A percentile compares a stretch with the other conserved stretches of the same genome.
Conservation (phyloP, 129 eudicot genomes). For the Rutidosis leptorrhynchoides region DNA sequence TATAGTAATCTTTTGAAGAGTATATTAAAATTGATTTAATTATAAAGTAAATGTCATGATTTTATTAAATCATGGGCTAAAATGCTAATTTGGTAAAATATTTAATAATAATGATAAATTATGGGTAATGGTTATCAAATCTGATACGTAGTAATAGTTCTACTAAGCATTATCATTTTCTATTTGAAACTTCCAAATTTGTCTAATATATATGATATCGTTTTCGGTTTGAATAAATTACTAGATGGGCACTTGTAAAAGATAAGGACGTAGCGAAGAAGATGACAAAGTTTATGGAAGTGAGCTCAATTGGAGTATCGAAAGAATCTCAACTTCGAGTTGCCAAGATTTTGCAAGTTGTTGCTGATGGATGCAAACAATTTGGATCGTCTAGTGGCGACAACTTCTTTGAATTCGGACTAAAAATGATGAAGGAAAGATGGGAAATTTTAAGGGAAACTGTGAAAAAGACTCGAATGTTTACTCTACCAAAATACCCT, state of each 20-base stretch:
- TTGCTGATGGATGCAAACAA: conserved; percentile 55
- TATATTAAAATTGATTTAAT: neutral
- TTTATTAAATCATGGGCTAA: neutral
- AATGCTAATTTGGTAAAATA: no score
- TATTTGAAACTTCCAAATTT: neutral
- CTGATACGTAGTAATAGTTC: neutral
- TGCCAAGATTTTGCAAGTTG: conserved; percentile 57
- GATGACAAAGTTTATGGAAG: conserved; percentile 57
- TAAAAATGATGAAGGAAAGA: conserved; percentile 48
- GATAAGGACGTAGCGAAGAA: conserved; percentile 66
- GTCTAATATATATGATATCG: neutral
- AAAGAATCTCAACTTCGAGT: conserved; percentile 79
- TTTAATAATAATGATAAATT: no score
- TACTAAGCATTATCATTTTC: neutral
- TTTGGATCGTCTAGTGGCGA: conserved; percentile 21
- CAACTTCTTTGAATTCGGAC: conserved; percentile 50
- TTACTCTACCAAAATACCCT: conserved; percentile 53
- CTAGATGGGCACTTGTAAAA: conserved; percentile 91
- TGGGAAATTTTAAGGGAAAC: conserved; percentile 62
- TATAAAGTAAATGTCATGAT: neutral
- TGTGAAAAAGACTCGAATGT: conserved; percentile 30
- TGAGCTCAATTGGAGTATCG: conserved; percentile 79
- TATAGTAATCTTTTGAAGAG: neutral
- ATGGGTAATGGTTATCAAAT: neutral
- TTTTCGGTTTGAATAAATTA: neutral